A percentile compares a stretch with the other conserved stretches of the same genome.
These are phyloP conservation scores for Benincasa hispida DNA, from an alignment of 306 rosid species.

Conservation along the genomic window DNA sequence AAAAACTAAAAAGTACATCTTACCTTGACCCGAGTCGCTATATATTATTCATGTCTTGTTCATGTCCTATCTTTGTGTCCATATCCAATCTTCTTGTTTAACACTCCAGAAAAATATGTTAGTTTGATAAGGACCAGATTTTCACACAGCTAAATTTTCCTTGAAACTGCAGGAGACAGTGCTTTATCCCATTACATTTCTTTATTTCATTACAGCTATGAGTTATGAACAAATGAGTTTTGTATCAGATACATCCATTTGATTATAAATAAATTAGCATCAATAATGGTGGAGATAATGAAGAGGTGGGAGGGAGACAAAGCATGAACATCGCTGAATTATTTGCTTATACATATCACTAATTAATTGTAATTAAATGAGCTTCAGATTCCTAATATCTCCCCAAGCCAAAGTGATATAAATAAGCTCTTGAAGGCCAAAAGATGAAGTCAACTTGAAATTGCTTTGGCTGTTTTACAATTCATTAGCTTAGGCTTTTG, in stretches of 20 bases:
- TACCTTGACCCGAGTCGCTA: too few relatives aligned
- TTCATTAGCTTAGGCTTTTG: neutral
- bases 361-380: neutral
- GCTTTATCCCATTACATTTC: neutral
- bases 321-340: conserved; percentile 2
- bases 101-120: neutral
- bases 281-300: neutral
- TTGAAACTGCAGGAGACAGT: neutral
- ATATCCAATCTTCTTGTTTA: neutral
- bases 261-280: neutral
- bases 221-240: neutral
- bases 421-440: neutral
- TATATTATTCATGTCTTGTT: too few relatives aligned
- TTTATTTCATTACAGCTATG: neutral
- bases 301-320: conserved; percentile 7
- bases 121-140: neutral
- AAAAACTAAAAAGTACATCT: too few relatives aligned
- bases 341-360: neutral
- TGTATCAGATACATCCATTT: neutral
- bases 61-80: too few relatives aligned
- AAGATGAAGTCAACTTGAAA: neutral
- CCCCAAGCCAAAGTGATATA: neutral
- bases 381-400: conserved; percentile 1
- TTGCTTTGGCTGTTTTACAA: neutral
- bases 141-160: neutral